Base-by-base conservation (phyloP, 2,329 filamentous ascomycete genomes). In the Pseudocercospora crystallina region DNA sequence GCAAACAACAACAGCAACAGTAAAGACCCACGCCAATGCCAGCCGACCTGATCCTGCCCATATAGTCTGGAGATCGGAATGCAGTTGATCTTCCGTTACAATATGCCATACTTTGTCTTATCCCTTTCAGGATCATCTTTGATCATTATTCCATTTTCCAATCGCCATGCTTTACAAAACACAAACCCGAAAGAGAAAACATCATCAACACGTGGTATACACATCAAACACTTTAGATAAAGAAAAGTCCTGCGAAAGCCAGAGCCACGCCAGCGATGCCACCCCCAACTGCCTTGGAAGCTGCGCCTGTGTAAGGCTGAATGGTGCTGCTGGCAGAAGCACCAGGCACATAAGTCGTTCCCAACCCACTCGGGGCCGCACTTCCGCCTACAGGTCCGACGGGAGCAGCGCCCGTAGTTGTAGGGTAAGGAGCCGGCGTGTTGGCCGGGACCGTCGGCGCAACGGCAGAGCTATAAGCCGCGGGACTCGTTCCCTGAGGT, bases 391-490 rank as follows among this genome's bases (percentile, higher is more conserved):
- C 41, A 13, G 53, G 38, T n/a, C 53, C 49, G 7, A 52, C 53
- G 10, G 51, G 51, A 9, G 44, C 51, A 3, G 51, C 43, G 9
- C 38, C 47, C 8, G 47, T 44, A 4, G 53, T 43, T 2, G 50
- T 54, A 29, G 53, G 50, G 32, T 58, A 55, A 8, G 49, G 47
- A 4, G 47, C 52, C 9, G 49, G 51, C 4, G 20, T 7, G 7
- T 7, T 7, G 4, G 20, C 20, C 20, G 20, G 20, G 7, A 7
- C 20, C 3, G 20, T 26, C 4, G 7, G 4, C 15, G 55, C 49
- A 8, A 44, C 41, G 12, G 48, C 49, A 20, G 49, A 46, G 4
- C 46, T 32, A 26, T 26, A 26, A 26, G 20, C 20, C 20, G 20
- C 20, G 3, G 20, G 20, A 20, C 43, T 31, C 1, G 47, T 31